Percentiles rank a stretch among this genome's conserved stretches.
Conservation (phyloP, 768 basidiomycete species). For the Asterophora parasitica region DNA sequence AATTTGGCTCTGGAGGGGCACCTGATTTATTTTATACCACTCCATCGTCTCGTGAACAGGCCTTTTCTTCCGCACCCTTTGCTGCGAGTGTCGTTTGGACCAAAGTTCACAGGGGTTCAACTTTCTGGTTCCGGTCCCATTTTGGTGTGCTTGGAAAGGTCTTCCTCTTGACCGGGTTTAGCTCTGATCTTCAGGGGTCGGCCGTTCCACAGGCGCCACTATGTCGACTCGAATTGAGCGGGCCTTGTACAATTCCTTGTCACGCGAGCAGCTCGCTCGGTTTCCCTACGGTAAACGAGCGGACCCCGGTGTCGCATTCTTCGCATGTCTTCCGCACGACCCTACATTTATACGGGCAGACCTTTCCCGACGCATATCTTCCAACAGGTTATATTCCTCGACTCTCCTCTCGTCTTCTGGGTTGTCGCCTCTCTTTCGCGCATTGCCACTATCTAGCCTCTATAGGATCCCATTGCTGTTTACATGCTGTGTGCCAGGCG, state of each 20-base stretch:
- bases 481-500: background rate
- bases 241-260: background rate
- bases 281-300: background rate
- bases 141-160: no score
- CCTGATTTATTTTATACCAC: slow-evolving; percentile 31
- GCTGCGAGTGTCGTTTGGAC: no score
- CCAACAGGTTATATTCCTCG: no score
- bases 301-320: background rate
- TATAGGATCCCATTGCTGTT: background rate
- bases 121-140: no score
- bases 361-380: no score
- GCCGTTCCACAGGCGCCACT: background rate
- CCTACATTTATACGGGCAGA: background rate
- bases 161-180: background rate
- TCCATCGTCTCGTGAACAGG: slow-evolving; percentile 8
- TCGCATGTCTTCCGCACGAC: background rate
- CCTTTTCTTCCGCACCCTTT: background rate
- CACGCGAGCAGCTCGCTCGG: slow-evolving; percentile 1
- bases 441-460: background rate
- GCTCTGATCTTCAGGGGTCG: background rate
- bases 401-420: no score
- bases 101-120: no score
- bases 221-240: background rate
- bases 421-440: no score
- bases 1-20: slow-evolving; percentile 25